Conservation (phyloP, 805 yeast species). For the Torulaspora maleeae region DNA sequence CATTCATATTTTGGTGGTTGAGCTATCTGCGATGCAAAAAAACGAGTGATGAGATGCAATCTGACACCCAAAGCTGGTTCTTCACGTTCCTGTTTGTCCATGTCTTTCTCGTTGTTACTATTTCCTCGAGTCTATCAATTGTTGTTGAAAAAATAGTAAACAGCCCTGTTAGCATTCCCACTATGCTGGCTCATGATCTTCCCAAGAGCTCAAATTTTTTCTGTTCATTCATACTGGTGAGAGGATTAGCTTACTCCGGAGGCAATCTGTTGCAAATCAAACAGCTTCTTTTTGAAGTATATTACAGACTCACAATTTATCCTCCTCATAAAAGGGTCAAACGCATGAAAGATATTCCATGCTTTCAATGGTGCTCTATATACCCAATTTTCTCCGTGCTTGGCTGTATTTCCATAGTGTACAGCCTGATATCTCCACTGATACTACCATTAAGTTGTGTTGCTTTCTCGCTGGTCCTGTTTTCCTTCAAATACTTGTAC, state of each 20-base stretch:
- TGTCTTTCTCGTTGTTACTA: conserved; percentile 75
- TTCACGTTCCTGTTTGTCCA: conserved; percentile 78
- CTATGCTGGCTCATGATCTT: conserved; percentile 66
- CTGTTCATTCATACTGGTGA: conserved; percentile 67
- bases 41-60: conserved; percentile 59
- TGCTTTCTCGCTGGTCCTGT: conserved; percentile 51
- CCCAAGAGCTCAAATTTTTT: conserved; percentile 87
- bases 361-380: conserved; percentile 69
- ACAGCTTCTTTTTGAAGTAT: conserved; percentile 42
- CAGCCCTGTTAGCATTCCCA: conserved; percentile 69
- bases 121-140: conserved; percentile 71
- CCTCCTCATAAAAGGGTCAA: conserved; percentile 59
- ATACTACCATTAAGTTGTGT: conserved; percentile 57
- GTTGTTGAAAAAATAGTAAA: conserved; percentile 57
- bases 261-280: conserved; percentile 59
- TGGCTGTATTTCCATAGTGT: conserved; percentile 73
- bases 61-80: conserved; percentile 72
- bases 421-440: conserved; percentile 74
- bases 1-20: conserved; percentile 51
- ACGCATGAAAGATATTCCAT: conserved; percentile 42
- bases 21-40: conserved; percentile 53
- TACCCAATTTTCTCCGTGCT: conserved; percentile 75
- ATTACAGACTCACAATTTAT: conserved; percentile 38
- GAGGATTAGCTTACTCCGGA: conserved; percentile 74
- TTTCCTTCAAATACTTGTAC: conserved; percentile 68